Conservation (phyloP, 2,329 filamentous ascomycete species). For the Aspergillus niger region DNA sequence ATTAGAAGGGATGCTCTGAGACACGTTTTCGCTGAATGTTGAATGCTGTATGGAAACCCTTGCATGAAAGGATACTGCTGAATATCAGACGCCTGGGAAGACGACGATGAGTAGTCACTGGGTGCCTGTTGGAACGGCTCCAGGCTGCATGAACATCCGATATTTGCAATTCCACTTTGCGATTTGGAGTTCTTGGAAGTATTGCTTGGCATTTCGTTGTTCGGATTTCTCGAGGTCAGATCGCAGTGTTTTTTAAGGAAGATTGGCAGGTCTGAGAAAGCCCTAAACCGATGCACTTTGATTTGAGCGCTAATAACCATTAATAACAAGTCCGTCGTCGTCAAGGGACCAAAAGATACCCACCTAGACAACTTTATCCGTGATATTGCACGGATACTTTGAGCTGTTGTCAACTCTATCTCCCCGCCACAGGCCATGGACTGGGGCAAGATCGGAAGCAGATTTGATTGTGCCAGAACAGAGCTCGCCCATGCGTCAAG, state of each 20-base stretch:
- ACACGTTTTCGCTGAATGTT: slow-evolving; percentile 46
- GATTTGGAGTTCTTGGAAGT: slow-evolving; percentile 13
- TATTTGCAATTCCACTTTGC: slow-evolving; percentile 27
- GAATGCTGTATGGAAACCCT: slow-evolving; percentile 45
- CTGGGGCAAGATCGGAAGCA: slow-evolving; percentile 28
- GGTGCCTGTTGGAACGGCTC: slow-evolving; percentile 32
- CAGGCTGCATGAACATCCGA: slow-evolving; percentile 38
- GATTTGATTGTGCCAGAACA: slow-evolving; percentile 37
- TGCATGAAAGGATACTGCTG: slow-evolving; percentile 34
- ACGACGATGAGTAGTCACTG: slow-evolving; percentile 36
- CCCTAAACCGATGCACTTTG: slow-evolving; percentile 49
- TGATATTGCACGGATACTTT: slow-evolving; percentile 44
- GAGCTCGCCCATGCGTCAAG: slow-evolving; percentile 45
- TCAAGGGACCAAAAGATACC: not conserved
- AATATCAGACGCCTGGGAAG: slow-evolving; percentile 35
- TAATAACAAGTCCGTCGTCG: slow-evolving; percentile 6
- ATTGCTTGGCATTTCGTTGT: slow-evolving; percentile 10
- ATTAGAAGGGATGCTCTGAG: slow-evolving; percentile 44
- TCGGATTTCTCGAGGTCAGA: slow-evolving; percentile 36
- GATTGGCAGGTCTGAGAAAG: slow-evolving; percentile 49
- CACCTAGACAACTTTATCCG: slow-evolving; percentile 50
- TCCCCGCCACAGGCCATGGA: slow-evolving; percentile 30
- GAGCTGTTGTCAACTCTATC: slow-evolving; percentile 41
- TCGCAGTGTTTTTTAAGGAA: slow-evolving; percentile 51
- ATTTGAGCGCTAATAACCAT: slow-evolving; percentile 43